Conservation (phyloP, 352 stramenopile species). For the Pythium folliculosum region DNA sequence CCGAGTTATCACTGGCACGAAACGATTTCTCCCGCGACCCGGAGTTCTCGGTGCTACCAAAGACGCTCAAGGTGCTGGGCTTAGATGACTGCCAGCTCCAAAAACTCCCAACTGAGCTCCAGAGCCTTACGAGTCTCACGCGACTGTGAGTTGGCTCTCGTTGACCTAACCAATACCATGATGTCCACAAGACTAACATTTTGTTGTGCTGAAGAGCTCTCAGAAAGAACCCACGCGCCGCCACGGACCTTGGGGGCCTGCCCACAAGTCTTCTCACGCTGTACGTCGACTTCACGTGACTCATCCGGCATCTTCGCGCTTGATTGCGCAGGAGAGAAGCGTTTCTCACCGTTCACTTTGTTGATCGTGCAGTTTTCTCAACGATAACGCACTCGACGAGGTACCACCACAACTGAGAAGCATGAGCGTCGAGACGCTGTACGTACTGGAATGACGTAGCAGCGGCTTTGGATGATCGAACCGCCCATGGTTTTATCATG, state of each 20-base stretch:
- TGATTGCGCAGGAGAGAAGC: too few species aligned
- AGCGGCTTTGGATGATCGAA: not conserved
- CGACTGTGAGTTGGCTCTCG: not conserved
- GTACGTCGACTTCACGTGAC: too few species aligned
- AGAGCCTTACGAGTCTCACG: not conserved
- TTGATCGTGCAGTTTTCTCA: not conserved
- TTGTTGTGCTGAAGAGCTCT: not conserved
- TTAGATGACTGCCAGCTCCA: conserved; percentile 1
- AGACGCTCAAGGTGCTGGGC: not conserved
- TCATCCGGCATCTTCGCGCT: too few species aligned
- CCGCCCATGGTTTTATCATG: too few species aligned
- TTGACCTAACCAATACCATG: not conserved
- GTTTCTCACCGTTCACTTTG: not conserved
- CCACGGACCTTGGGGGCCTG: not conserved
- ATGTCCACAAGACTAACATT: not conserved
- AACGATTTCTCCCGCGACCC: conserved; percentile 17
- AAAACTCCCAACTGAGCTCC: not conserved
- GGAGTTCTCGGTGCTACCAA: conserved; percentile 10
- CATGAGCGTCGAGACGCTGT: not conserved
- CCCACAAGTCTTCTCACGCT: not conserved
- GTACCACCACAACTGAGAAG: not conserved
- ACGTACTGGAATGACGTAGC: not conserved
- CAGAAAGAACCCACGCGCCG: not conserved
- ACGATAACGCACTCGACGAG: not conserved
- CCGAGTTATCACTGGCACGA: not conserved